These are phyloP conservation scores for Domatiomyces catenatus DNA, from an alignment of 2,329 filamentous ascomycete genomes.

Conservation along the genomic window DNA sequence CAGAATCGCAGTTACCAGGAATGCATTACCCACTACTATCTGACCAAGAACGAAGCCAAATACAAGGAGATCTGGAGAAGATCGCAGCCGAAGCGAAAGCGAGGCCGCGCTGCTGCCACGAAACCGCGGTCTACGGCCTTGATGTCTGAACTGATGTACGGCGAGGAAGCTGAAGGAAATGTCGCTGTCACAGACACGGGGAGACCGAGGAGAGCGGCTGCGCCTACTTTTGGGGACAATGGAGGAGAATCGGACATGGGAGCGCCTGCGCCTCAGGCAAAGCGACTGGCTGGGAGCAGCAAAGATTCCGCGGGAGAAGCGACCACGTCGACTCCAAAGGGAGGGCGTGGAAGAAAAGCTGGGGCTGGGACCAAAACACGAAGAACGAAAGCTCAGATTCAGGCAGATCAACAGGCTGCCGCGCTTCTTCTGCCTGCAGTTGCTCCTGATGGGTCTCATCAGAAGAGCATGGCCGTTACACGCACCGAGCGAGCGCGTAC, in stretches of 20 bases:
- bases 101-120: constrained; percentile 21
- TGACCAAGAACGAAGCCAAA: constrained; percentile 34
- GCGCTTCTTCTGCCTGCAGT: constrained; percentile 3
- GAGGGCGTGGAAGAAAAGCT: constrained; percentile 14
- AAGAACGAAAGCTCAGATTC: constrained; percentile 17
- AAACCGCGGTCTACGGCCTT: constrained; percentile 34
- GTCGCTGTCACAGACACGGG: constrained; percentile 35
- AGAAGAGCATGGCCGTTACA: constrained; percentile 3
- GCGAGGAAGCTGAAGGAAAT: constrained; percentile 27
- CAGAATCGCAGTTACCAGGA: constrained; percentile 33
- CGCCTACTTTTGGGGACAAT: constrained; percentile 32
- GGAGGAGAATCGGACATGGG: constrained; percentile 19
- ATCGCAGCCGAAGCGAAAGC: constrained; percentile 27
- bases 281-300: constrained; percentile 17
- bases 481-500: constrained; percentile 11
- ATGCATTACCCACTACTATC: constrained; percentile 37
- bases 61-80: constrained; percentile 36
- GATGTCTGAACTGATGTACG: constrained; percentile 32
- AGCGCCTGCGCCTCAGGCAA: constrained; percentile 20
- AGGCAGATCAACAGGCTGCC: constrained; percentile 10
- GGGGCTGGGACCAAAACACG: constrained; percentile 14
- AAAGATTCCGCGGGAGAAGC: constrained; percentile 19
- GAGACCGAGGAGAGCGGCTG: constrained; percentile 33
- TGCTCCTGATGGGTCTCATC: constrained; percentile 7
- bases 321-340: constrained; percentile 14